Conservation (phyloP, 2,329 filamentous ascomycete genomes). For the Capronia epimyces region DNA sequence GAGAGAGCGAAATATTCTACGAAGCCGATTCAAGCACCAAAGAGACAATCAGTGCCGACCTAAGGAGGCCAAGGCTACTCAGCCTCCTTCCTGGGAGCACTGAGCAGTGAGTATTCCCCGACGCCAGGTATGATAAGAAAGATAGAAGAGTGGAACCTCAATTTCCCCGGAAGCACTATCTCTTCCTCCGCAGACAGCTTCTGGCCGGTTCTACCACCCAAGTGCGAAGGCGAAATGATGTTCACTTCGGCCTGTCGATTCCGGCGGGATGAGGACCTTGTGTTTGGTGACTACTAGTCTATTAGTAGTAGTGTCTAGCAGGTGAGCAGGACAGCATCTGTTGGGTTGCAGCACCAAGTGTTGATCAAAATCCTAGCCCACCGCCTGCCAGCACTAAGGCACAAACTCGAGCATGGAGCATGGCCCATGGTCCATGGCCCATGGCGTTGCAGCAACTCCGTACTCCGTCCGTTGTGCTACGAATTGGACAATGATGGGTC, state of each 20-base stretch:
- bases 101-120: conserved; percentile 10
- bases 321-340: background rate
- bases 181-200: conserved; percentile 20
- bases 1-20: background rate
- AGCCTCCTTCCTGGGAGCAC: background rate
- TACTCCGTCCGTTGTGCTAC: background rate
- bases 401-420: background rate
- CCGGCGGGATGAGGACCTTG: background rate
- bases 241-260: background rate
- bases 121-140: conserved; percentile 21
- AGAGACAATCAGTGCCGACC: background rate
- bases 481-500: background rate
- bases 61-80: background rate
- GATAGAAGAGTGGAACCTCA: conserved; percentile 23
- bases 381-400: conserved; percentile 4
- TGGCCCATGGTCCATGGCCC: background rate
- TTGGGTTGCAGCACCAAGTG: conserved; percentile 4
- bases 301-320: background rate
- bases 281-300: too few species aligned
- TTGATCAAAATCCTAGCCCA: conserved; percentile 12
- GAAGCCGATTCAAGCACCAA: background rate
- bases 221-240: conserved; percentile 5
- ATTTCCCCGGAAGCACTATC: conserved; percentile 29
- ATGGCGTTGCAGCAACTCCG: background rate
- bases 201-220: background rate